A percentile compares a stretch with the other conserved stretches of the same genome.
These are phyloP conservation scores for Trichomonas vaginalis DNA, from an alignment of 208 protist species.

Conservation along the genomic window DNA sequence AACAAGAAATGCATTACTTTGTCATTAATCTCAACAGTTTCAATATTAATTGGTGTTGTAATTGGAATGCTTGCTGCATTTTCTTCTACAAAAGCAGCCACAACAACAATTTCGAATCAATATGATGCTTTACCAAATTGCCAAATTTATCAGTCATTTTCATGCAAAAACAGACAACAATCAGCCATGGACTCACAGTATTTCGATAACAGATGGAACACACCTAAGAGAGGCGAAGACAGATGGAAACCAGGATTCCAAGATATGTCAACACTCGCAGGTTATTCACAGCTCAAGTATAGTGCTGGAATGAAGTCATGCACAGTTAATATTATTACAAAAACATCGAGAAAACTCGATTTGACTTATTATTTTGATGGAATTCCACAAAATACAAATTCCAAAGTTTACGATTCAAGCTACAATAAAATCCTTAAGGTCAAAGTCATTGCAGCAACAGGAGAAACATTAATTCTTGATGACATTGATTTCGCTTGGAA, in stretches of 20 bases:
- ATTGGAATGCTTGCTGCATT: neutral
- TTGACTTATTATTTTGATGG: conserved; percentile 39
- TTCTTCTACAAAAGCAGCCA: neutral
- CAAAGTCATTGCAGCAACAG: conserved; percentile 22
- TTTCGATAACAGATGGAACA: conserved; percentile 20
- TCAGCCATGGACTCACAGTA: neutral
- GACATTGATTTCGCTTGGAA: conserved; percentile 42
- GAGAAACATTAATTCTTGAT: conserved; percentile 28
- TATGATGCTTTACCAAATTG: neutral
- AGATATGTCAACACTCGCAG: conserved; percentile 32
- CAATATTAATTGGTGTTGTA: neutral
- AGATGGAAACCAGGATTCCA: conserved; percentile 30
- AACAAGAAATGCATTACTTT: neutral
- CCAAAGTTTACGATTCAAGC: conserved; percentile 2
- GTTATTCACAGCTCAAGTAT: conserved; percentile 22
- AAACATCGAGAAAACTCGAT: neutral
- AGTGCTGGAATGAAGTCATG: neutral
- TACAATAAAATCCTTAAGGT: conserved; percentile 19
- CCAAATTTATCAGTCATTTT: neutral
- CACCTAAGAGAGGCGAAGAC: conserved; percentile 8
- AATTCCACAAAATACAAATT: neutral
- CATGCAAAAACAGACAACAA: neutral
- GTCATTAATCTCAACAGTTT: neutral
- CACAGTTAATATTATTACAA: neutral
- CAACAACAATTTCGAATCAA: neutral